Evolutionary conservation across 306 rosid species (phyloP), one percentile per base, ranked within the genome.

Genomic region (Casuarina cunninghamiana): DNA sequence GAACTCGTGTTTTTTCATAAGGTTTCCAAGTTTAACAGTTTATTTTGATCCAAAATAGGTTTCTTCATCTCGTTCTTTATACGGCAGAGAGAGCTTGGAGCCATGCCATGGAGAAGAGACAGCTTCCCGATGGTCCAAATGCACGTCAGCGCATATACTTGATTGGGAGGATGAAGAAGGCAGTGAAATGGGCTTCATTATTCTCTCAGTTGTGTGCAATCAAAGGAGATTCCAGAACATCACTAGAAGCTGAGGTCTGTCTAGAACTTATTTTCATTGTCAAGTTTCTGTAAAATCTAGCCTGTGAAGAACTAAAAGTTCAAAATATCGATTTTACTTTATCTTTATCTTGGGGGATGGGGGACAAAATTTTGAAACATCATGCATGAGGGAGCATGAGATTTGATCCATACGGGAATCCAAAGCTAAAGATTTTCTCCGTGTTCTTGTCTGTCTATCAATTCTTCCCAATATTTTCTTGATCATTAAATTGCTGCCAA

Each of bases 61-160:
- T 78, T 90, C 98, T 96, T 76, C 99, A 96, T 73, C 48, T 93
- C 77, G 84, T 91, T 81, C 96, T 96, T 67, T 91, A 96, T 79
- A 83, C 88, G 17, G 93, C 98, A 35, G 99, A 96, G 91, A 91
- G 99, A 90, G 98, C 98, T 54, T 96, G 99, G 97, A 96, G 98
- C 82, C 96, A 96, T 86, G 99, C 99, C 70, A 93, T 96, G 99
- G 99, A 96, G 85, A 96, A 96, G 79, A 93, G 99, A 77, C 98
- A 96, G 88, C 89, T 93, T 83, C 93, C 93, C 12, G 91, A 90
- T 83, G 99, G 99, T 73, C 99, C 99, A 69, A 91, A 85, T 85
- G 90, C 97, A 54, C 86, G 85, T 51, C 98, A 96, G 51, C 89
- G 94, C 2, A 90, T 93, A 80, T 96, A 96, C 84, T 84, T 96